A percentile compares a stretch with the other conserved stretches of the same genome.
phyloP scores from a whole-genome alignment of 495 filamentous ascomycete genomes.

The Podospora tetraspora region DNA sequence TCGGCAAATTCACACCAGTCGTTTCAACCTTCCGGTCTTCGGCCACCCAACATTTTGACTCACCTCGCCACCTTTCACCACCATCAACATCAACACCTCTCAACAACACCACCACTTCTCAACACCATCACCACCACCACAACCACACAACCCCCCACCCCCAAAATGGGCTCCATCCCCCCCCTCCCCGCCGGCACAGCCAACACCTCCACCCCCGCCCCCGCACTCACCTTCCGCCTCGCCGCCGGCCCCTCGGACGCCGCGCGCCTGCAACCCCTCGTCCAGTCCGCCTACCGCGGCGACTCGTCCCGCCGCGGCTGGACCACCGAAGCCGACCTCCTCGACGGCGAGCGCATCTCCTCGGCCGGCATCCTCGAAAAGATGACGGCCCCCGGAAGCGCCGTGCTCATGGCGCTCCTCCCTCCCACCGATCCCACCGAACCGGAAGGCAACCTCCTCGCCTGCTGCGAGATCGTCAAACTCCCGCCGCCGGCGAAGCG shows the following conservation, averaged over 20 bases:
- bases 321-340: constrained; percentile 36
- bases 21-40: neutral
- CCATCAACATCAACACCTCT: neutral
- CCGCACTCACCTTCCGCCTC: constrained; percentile 3
- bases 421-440: constrained; percentile 1
- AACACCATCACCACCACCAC: neutral
- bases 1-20: neutral
- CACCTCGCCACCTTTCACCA: neutral
- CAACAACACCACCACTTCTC: neutral
- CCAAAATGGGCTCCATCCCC: neutral
- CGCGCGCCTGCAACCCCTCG: constrained; percentile 19
- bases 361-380: constrained; percentile 29
- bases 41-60: neutral
- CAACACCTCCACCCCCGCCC: neutral
- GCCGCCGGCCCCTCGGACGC: constrained; percentile 4
- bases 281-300: constrained; percentile 41
- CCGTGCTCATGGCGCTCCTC: constrained; percentile 31
- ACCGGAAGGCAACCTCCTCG: constrained; percentile 25
- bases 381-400: constrained; percentile 36
- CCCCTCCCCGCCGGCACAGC: neutral
- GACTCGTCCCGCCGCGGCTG: constrained; percentile 35
- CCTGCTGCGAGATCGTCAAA: constrained; percentile 32
- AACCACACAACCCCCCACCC: neutral
- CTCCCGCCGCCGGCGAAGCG: constrained; percentile 9
- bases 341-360: constrained; percentile 29